Evolutionary conservation across 148 eudicot genomes (phyloP).

Genomic region (Fagopyrum esculentum): DNA sequence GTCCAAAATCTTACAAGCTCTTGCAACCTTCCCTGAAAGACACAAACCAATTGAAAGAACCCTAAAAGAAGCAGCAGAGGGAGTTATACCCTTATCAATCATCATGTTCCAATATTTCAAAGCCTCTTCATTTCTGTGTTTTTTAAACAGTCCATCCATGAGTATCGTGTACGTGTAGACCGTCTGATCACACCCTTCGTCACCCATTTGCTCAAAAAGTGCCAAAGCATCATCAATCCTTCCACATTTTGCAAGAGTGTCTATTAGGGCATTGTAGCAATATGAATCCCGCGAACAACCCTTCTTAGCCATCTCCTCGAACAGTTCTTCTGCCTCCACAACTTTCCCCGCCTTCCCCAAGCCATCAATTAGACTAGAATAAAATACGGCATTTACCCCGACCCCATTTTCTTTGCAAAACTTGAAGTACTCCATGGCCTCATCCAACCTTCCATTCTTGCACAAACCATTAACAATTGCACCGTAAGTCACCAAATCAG

Average conservation of each 20-base stretch:
- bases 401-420: slow-evolving; percentile 45
- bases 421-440: slow-evolving; percentile 59
- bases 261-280: slow-evolving; percentile 88
- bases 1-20: slow-evolving; percentile 89
- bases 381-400: slow-evolving; percentile 47
- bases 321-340: slow-evolving; percentile 64
- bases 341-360: slow-evolving; percentile 81
- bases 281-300: slow-evolving; percentile 86
- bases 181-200: slow-evolving; percentile 86
- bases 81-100: slow-evolving; percentile 92
- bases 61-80: slow-evolving; percentile 78
- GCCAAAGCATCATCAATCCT: slow-evolving; percentile 63
- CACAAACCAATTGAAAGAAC: slow-evolving; percentile 86
- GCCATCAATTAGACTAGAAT: slow-evolving; percentile 84
- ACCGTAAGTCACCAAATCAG: slow-evolving; percentile 88
- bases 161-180: slow-evolving; percentile 91
- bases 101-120: slow-evolving; percentile 78
- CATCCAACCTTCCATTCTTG: slow-evolving; percentile 73
- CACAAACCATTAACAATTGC: slow-evolving; percentile 77
- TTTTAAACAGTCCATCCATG: slow-evolving; percentile 61
- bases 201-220: slow-evolving; percentile 62
- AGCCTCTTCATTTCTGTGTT: slow-evolving; percentile 81
- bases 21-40: slow-evolving; percentile 78
- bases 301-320: slow-evolving; percentile 64
- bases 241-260: slow-evolving; percentile 53